Conservation (phyloP, 495 filamentous ascomycete species). For the Aspergillus leporis region DNA sequence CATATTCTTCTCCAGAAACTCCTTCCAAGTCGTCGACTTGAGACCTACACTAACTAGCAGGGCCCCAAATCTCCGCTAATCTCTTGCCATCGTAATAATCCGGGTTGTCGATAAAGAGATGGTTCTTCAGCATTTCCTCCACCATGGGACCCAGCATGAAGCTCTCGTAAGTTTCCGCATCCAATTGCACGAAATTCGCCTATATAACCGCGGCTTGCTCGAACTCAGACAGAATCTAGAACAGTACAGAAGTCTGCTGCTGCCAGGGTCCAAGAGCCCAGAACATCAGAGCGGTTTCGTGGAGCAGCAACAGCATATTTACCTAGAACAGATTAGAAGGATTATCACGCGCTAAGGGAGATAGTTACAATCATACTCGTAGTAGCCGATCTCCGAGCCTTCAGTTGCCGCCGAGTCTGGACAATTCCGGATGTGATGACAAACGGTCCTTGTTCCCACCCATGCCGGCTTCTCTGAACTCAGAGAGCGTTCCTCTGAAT, state of each 20-base stretch:
- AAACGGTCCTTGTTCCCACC: too few species aligned
- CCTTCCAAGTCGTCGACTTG: slow-evolving; percentile 8
- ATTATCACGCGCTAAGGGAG: too few species aligned
- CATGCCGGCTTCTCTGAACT: too few species aligned
- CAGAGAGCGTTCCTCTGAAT: too few species aligned
- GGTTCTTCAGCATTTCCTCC: slow-evolving; percentile 58
- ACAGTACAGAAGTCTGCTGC: slow-evolving; percentile 53
- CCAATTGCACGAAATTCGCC: slow-evolving; percentile 41
- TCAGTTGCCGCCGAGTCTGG: too few species aligned
- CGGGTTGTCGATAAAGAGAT: slow-evolving; percentile 45
- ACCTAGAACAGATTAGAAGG: slow-evolving; percentile 14
- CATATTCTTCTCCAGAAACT: slow-evolving; percentile 2
- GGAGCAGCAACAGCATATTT: slow-evolving; percentile 57
- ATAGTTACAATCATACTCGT: too few species aligned
- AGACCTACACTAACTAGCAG: neutral
- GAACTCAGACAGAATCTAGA: slow-evolving; percentile 50
- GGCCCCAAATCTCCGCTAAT: neutral
- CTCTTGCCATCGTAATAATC: slow-evolving; percentile 50
- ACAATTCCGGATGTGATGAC: too few species aligned
- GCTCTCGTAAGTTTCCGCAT: slow-evolving; percentile 46
- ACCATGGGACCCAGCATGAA: slow-evolving; percentile 39
- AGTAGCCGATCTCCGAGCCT: too few species aligned
- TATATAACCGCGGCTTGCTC: slow-evolving; percentile 48
- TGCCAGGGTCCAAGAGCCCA: slow-evolving; percentile 32
- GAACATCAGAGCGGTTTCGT: slow-evolving; percentile 14